Percentiles rank a stretch among this genome's conserved stretches.
Conservation (phyloP, 2,329 filamentous ascomycete species). For the Fusarium compactum region DNA sequence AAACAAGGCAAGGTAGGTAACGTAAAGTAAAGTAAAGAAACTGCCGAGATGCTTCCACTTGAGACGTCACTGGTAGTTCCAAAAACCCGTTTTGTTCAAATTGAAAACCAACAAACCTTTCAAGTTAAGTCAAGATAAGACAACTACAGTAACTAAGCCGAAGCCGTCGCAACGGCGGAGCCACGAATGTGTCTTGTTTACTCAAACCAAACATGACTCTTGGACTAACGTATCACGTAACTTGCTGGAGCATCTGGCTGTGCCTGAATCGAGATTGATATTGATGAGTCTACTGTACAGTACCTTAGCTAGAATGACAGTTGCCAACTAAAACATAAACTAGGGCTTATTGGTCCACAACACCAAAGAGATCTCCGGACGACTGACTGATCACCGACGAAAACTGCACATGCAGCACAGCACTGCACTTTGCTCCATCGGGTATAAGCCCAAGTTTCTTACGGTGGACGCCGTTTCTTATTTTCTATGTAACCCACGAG, state of each 20-base stretch:
- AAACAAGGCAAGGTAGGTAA: neutral
- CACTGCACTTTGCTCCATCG: neutral
- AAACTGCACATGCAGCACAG: neutral
- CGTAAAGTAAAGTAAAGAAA: neutral
- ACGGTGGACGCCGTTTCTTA: neutral
- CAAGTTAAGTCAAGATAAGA: neutral
- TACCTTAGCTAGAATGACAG: too few species aligned
- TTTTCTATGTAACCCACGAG: neutral
- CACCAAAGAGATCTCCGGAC: neutral
- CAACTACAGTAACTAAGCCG: neutral
- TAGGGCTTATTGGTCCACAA: neutral
- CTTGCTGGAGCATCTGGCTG: neutral
- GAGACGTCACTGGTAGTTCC: neutral
- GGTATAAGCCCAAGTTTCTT: neutral
- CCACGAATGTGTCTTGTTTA: neutral
- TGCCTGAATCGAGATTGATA: neutral
- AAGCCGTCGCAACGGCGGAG: conserved; percentile 11
- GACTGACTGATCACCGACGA: neutral
- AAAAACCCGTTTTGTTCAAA: conserved; percentile 12
- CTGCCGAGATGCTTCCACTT: neutral
- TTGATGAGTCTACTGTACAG: neutral
- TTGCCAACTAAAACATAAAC: neutral
- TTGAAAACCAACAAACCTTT: neutral
- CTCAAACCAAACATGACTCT: neutral
- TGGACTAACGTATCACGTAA: neutral